These are phyloP conservation scores for Aspergillus hiratsukae DNA, from an alignment of 2,329 filamentous ascomycete genomes.

Conservation along the genomic window DNA sequence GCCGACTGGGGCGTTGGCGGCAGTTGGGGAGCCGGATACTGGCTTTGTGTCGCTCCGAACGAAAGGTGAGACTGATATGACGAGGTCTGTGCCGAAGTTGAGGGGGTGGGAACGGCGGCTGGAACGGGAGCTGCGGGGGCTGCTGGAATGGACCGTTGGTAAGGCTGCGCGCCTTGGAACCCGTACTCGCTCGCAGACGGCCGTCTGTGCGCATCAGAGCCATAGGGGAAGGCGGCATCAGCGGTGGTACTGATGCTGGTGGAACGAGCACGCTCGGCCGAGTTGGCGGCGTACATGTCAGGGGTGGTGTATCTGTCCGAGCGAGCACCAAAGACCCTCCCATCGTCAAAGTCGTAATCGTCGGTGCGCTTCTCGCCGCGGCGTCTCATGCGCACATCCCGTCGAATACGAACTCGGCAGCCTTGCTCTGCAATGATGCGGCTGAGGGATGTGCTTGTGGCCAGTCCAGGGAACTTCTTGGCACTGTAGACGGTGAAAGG, in stretches of 20 bases:
- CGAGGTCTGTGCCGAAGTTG: slow-evolving; percentile 11
- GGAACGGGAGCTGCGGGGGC: slow-evolving; percentile 33
- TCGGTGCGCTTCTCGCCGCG: slow-evolving; percentile 66
- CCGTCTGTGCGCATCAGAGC: slow-evolving; percentile 41
- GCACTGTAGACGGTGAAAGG: slow-evolving; percentile 90
- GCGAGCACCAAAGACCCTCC: slow-evolving; percentile 43
- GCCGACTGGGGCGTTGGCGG: slow-evolving; percentile 41
- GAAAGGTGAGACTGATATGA: slow-evolving; percentile 39
- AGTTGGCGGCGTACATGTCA: slow-evolving; percentile 44
- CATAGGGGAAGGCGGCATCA: slow-evolving; percentile 42
- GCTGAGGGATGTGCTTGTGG: slow-evolving; percentile 83
- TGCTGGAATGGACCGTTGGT: slow-evolving; percentile 34
- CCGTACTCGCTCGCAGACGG: slow-evolving; percentile 47
- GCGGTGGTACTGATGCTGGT: slow-evolving; percentile 54
- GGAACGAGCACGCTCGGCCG: slow-evolving; percentile 54
- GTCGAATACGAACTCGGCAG: slow-evolving; percentile 89
- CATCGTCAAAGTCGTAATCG: slow-evolving; percentile 64
- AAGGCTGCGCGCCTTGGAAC: slow-evolving; percentile 29
- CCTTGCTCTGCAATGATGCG: slow-evolving; percentile 93
- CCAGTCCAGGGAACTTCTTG: slow-evolving; percentile 95
- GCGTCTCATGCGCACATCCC: slow-evolving; percentile 88
- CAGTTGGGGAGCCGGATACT: slow-evolving; percentile 41
- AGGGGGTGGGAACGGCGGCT: slow-evolving; percentile 27
- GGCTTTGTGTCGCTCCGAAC: slow-evolving; percentile 37
- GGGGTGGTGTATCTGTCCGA: slow-evolving; percentile 49